These are phyloP conservation scores for Penicillium daleae DNA, from an alignment of 495 filamentous ascomycete species.

Conservation along the genomic window DNA sequence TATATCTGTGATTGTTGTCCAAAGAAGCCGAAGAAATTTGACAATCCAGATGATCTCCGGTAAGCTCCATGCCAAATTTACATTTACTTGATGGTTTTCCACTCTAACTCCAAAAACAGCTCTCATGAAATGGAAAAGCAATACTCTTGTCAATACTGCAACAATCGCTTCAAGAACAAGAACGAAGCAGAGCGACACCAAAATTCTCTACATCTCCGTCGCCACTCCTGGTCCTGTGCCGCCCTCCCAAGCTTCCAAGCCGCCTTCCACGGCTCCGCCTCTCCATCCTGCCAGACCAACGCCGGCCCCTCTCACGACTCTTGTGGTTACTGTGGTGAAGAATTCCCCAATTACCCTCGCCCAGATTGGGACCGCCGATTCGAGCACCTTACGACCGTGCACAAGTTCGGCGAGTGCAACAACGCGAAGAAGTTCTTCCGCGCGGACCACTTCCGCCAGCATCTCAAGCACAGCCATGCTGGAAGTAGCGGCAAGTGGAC, in stretches of 20 bases:
- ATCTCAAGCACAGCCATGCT: conserved; percentile 96
- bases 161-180: conserved; percentile 98
- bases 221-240: conserved; percentile 98
- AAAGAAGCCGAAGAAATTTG: conserved; percentile 98
- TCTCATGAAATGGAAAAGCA: conserved; percentile 94
- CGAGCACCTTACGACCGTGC: conserved; percentile 83
- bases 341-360: conserved; percentile 74
- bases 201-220: conserved; percentile 91
- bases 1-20: conserved; percentile 97
- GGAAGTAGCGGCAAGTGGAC: conserved; percentile 99
- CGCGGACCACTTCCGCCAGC: conserved; percentile 96
- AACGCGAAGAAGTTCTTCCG: conserved; percentile 98
- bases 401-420: conserved; percentile 99
- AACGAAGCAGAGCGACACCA: conserved; percentile 98
- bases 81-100: not conserved
- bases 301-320: conserved; percentile 62
- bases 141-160: conserved; percentile 88
- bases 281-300: conserved; percentile 41
- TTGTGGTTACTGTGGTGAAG: conserved; percentile 95
- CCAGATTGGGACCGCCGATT: conserved; percentile 84
- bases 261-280: conserved; percentile 80
- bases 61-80: conserved; percentile 51
- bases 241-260: conserved; percentile 74
- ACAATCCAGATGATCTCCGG: conserved; percentile 82
- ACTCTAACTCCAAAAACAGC: conserved; percentile 40